phyloP scores from a whole-genome alignment of 2,329 filamentous ascomycete genomes.

The Botryosphaeria dothidea region DNA sequence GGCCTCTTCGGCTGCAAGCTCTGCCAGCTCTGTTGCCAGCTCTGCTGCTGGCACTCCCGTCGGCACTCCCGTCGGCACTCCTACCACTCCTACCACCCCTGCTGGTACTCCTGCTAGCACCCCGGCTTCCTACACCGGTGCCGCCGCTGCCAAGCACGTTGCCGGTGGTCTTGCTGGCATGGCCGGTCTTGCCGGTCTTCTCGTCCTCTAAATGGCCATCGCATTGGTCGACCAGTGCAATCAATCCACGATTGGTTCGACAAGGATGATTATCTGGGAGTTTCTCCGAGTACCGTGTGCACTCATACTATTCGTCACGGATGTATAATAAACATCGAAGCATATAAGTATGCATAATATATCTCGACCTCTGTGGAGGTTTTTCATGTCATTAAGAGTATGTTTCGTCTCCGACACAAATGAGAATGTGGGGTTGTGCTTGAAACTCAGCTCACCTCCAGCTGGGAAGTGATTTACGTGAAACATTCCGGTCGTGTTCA shows the following conservation, averaged over 20 bases:
- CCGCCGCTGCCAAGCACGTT: conserved; percentile 26
- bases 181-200: conserved; percentile 27
- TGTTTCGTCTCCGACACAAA: neutral
- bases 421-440: too few species aligned
- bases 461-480: neutral
- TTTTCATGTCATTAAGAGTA: neutral
- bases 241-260: too few species aligned
- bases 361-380: neutral
- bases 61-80: conserved; percentile 17
- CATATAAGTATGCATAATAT: neutral
- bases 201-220: neutral
- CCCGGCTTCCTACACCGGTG: conserved; percentile 31
- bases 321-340: neutral
- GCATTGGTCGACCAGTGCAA: too few species aligned
- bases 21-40: too few species aligned
- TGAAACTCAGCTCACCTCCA: too few species aligned
- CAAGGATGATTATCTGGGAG: too few species aligned
- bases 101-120: conserved; percentile 21
- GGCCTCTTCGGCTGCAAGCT: neutral
- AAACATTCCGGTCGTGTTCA: neutral
- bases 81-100: conserved; percentile 11
- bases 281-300: neutral
- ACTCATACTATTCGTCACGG: neutral
- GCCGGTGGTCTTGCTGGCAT: conserved; percentile 29
- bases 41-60: neutral